Evolutionary conservation across 305 asterid genomes (phyloP), one percentile per base, ranked within the genome.

Genomic region (Ajuga reptans): DNA sequence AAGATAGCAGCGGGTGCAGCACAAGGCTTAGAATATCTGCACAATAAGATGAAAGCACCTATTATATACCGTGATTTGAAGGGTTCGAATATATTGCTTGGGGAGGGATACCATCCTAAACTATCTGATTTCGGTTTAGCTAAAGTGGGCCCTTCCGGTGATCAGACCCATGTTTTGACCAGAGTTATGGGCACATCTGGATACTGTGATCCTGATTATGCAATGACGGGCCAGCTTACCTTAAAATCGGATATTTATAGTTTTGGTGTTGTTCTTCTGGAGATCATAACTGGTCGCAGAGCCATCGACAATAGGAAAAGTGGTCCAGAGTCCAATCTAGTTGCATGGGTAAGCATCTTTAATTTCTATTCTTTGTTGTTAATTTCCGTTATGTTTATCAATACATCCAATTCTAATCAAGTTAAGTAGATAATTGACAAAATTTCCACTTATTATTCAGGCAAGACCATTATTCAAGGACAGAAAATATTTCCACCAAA

Each of bases 131-230:
- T 91, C 39, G 97, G 97, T n/a, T 78, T 91, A 73, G 97, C 97
- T 43, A 89, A 84, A 81, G 90, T 82, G 0, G 94, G 94, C 6
- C 96, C 97, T 4, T 63, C 78, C 1, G 97, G 96, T 37, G 97
- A 82, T 62, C 77, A 84, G 71, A 91, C 92, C 41, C 97, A 91
- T 73, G 96, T 91, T 58, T 84, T 91, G 21, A 91, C 97, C 41
- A 72, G 97, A 72, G 97, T 91, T 66, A 91, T 91, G 97, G 97
- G 97, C 47, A 91, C 97, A 0, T 87, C 87, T 53, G 97, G 97
- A 15, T 90, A 90, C 57, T 88, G 95, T 77, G 97, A 92, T 31
- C 97, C 97, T 2, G 92, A 90, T 45, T 91, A 91, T 54, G 96
- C 95, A 52, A 85, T 83, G 91, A 91, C 96, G 0, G 97, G 97